Conservation (phyloP, 2,329 filamentous ascomycete species). For the Clonostachys byssicola region DNA sequence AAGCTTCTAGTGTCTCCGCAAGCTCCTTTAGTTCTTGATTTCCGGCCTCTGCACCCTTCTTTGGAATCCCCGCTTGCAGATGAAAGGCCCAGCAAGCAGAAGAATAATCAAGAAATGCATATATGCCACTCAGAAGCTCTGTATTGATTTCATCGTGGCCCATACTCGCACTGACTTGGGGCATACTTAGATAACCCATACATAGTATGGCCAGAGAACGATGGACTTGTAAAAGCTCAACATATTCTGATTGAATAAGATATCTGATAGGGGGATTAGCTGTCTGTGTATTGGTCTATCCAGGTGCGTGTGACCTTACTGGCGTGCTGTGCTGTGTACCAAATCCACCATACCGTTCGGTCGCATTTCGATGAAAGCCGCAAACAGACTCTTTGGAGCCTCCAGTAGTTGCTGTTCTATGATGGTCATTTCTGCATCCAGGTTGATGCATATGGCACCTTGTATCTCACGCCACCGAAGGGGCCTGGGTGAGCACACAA, state of each 20-base stretch:
- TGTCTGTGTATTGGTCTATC: not conserved
- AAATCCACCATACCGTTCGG: conserved; percentile 5
- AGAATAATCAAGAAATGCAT: not conserved
- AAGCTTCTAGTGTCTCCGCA: not conserved
- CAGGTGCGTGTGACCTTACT: conserved; percentile 1
- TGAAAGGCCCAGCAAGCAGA: not conserved
- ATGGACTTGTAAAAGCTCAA: not conserved
- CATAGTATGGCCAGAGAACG: conserved; percentile 1
- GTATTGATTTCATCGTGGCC: conserved; percentile 5
- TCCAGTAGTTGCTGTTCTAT: not conserved
- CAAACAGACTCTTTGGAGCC: conserved; percentile 2
- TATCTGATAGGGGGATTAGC: not conserved
- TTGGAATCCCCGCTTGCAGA: conserved; percentile 10
- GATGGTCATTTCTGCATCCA: conserved; percentile 2
- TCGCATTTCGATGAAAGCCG: conserved; percentile 5
- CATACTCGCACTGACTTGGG: not conserved
- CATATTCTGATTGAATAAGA: not conserved
- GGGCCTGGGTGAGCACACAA: conserved; percentile 4
- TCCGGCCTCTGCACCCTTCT: conserved; percentile 10
- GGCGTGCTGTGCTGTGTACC: conserved; percentile 4
- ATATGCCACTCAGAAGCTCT: conserved; percentile 6
- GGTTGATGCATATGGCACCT: conserved; percentile 4
- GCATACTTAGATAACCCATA: conserved; percentile 3
- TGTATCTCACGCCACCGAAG: conserved; percentile 8
- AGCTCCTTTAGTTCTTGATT: not conserved